Base-by-base conservation (phyloP, 2,329 filamentous ascomycete genomes). In the Trichoderma simmonsii region DNA sequence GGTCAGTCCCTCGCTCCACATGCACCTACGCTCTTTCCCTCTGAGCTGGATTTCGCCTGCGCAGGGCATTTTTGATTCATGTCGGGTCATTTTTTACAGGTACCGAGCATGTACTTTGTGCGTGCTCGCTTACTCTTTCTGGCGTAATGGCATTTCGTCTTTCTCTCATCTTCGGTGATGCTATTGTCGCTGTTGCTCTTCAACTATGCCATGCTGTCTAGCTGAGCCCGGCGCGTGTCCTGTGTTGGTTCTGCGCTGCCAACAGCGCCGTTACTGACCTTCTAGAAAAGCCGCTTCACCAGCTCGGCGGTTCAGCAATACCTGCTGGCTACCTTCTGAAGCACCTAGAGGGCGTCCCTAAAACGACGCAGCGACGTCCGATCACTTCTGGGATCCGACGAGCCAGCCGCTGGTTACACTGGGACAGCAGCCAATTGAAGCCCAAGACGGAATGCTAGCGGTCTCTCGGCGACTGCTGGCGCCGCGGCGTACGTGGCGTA, bases 221-320 rank as follows among this genome's bases (percentile, higher is more conserved):
- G 57, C 7, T 36, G 39, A 36, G 39, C 24, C 21, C 28, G 39
- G 39, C 30, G 67, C 57, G 30, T 12, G 57, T 59, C 39, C 24
- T 59, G 67, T 36, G 67, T 15, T 54, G 56, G 56, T 34, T 67
- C 60, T 54, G n/a, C 28, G 67, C 67, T 54, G 67, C 56, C 30
- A 30, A 48, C 24, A 24, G 60, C 15, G 48, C 43, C 60, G 14
- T 24, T 43, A 18, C 28, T 14, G 15, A 6, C 43, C 60, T 43
- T 56, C 72, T 34, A 60, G 71, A 75, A 57, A 72, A n/a, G 69
- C 69, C 71, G 71, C 64, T 57, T 73, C 68, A 60, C 69, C 57
- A 69, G 74, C 71, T 66, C 67, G 75, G 76, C 77, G 75, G 74
- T 79, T 69, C 70, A 75, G 74, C 71, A 71, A 77, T 78, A 78